Base-by-base conservation (phyloP, 345 rosid species). In the Physaria fendleri region DNA sequence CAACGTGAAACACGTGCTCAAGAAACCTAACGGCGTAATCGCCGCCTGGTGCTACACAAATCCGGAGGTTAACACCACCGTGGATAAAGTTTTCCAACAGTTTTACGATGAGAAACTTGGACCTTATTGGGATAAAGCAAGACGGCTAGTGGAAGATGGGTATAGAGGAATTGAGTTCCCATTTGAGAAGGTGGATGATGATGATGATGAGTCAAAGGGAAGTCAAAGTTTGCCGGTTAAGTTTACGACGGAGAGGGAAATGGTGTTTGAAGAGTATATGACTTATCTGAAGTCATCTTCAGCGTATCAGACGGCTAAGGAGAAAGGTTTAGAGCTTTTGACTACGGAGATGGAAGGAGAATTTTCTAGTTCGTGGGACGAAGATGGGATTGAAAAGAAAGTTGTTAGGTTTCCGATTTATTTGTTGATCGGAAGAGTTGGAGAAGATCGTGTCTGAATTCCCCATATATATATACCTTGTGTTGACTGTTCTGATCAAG, bases 21-120 rank as follows among this genome's bases (percentile, higher is more conserved):
- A 83, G 50, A 90, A 83, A 41, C 95, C 97, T 6, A 3, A 81
- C 17, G 97, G 97, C 0, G 87, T 83, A 8, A 15, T 87, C 29
- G 95, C 90, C 0, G 81, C 90, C 0, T 87, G 97, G 93, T 87
- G 97, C 82, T 90, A 90, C 84, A 81, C 88, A 3, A 44, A 46
- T 5, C 95, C 93, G 8, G 64, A 81, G 65, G 74, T 90, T 18
- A 75, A 79, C 54, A 35, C 34, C 49, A 13, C 79, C 3, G 77
- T 92, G 0, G 88, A 92, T 61, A 25, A 74, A 3, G 77, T 82
- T 12, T 78, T 85, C 61, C 16, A 27, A 8, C 74, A 77, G 9
- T 84, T 81, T 34, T 82, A 88, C 75, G 0, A 8, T 2, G 59
- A 77, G 3, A 80, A 55, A 34, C 57, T 74, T 6, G 20, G 51